phyloP scores from a whole-genome alignment of 805 yeast genomes.

The Candida orba region DNA sequence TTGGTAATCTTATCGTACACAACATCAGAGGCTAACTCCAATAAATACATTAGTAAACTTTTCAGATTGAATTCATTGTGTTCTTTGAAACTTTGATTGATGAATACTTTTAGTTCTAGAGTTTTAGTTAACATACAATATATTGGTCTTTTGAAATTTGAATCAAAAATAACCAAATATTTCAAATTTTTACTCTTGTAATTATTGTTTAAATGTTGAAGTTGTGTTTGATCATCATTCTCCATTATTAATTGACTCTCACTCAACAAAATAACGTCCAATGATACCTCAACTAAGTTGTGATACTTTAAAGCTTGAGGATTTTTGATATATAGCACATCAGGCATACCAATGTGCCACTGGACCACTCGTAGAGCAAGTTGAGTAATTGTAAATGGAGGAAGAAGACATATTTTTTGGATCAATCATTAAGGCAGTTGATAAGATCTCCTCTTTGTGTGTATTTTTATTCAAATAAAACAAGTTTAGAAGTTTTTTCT shows the following conservation, averaged over 20 bases:
- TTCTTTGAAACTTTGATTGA: slow-evolving; percentile 18
- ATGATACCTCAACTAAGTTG: slow-evolving; percentile 24
- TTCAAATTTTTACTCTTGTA: slow-evolving; percentile 12
- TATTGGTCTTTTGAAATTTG: slow-evolving; percentile 18
- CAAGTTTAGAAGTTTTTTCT: slow-evolving; percentile 11
- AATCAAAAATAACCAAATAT: slow-evolving; percentile 16
- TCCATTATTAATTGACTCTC: slow-evolving; percentile 24
- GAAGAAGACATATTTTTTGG: slow-evolving; percentile 8
- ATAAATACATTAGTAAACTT: slow-evolving; percentile 17
- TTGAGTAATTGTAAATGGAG: slow-evolving; percentile 9
- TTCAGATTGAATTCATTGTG: slow-evolving; percentile 18
- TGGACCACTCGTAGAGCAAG: slow-evolving; percentile 15
- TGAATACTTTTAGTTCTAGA: slow-evolving; percentile 13
- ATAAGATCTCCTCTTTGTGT: slow-evolving; percentile 2
- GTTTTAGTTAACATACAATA: slow-evolving; percentile 14
- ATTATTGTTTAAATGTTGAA: slow-evolving; percentile 17
- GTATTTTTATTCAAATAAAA: slow-evolving; percentile 10
- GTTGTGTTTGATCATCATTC: slow-evolving; percentile 14
- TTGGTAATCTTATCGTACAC: slow-evolving; percentile 7
- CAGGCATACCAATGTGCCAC: slow-evolving; percentile 26
- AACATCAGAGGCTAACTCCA: slow-evolving; percentile 20
- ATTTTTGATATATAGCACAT: slow-evolving; percentile 23
- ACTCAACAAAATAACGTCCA: slow-evolving; percentile 25
- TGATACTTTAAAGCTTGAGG: slow-evolving; percentile 20
- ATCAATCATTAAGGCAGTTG: slow-evolving; percentile 11